phyloP scores from a whole-genome alignment of 805 yeast genomes.

The Wickerhamiella galacta region DNA sequence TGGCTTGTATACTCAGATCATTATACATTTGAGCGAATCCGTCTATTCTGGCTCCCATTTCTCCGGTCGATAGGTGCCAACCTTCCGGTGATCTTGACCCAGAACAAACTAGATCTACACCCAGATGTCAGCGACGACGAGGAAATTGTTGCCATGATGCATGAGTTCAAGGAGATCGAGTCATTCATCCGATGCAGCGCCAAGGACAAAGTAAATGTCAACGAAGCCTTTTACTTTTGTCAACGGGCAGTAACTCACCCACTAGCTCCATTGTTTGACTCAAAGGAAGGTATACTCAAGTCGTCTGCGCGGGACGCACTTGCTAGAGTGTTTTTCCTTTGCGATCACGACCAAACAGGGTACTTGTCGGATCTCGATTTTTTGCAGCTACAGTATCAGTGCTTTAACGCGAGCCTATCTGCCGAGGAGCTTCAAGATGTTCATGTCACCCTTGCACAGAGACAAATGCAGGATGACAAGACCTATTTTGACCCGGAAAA shows the following conservation, averaged over 20 bases:
- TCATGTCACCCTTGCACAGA: slow-evolving; percentile 22
- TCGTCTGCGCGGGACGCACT: slow-evolving; percentile 63
- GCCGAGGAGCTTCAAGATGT: slow-evolving; percentile 24
- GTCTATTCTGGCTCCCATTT: slow-evolving; percentile 88
- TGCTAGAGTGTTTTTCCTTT: slow-evolving; percentile 59
- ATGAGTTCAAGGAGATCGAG: slow-evolving; percentile 88
- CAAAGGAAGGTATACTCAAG: slow-evolving; percentile 72
- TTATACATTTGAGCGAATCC: slow-evolving; percentile 81
- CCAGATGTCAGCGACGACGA: slow-evolving; percentile 29
- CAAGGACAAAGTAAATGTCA: slow-evolving; percentile 64
- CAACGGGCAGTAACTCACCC: slow-evolving; percentile 90
- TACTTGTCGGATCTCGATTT: slow-evolving; percentile 56
- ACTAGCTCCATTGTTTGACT: slow-evolving; percentile 78
- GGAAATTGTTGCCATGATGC: slow-evolving; percentile 69
- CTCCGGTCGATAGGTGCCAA: slow-evolving; percentile 88
- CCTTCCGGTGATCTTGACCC: slow-evolving; percentile 78
- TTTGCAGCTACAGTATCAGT: slow-evolving; percentile 47
- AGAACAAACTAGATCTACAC: slow-evolving; percentile 51
- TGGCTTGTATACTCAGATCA: slow-evolving; percentile 93
- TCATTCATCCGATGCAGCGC: slow-evolving; percentile 85
- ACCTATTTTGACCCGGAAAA: slow-evolving; percentile 12
- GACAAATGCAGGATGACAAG: slow-evolving; percentile 14
- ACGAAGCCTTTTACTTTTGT: slow-evolving; percentile 83
- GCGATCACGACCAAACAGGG: slow-evolving; percentile 88
- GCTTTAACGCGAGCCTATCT: slow-evolving; percentile 48